These are phyloP conservation scores for Trametes hirsuta DNA, from an alignment of 1,284 basidiomycete genomes.

Conservation along the genomic window DNA sequence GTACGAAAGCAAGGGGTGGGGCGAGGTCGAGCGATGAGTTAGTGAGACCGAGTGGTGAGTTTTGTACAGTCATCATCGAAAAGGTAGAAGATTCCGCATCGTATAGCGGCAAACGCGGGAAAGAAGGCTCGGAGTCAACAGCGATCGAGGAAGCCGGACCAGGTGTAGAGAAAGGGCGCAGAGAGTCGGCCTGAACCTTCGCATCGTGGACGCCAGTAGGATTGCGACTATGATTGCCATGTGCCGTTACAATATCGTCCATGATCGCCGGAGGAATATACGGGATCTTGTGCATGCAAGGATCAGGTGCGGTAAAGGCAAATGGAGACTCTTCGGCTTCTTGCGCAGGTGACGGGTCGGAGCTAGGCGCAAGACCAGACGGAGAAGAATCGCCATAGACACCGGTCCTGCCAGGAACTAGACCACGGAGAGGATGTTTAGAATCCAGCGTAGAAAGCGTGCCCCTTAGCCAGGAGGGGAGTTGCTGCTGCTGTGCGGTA, in stretches of 20 bases:
- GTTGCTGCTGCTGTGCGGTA: slow-evolving; percentile 16
- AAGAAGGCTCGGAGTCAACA: not conserved
- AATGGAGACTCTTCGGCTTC: slow-evolving; percentile 6
- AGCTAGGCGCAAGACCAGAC: not conserved
- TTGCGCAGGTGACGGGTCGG: not conserved
- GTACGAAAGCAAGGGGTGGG: too few relatives aligned
- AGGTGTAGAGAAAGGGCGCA: slow-evolving; percentile 15
- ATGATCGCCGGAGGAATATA: not conserved
- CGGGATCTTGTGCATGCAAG: not conserved
- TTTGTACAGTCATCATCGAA: not conserved
- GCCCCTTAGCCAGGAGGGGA: slow-evolving; percentile 51
- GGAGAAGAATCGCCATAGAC: slow-evolving; percentile 1
- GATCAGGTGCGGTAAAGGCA: not conserved
- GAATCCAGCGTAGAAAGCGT: slow-evolving; percentile 46
- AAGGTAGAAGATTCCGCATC: not conserved
- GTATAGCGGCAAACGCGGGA: not conserved
- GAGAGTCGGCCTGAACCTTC: not conserved
- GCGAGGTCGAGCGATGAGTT: too few relatives aligned
- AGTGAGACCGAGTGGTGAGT: too few relatives aligned
- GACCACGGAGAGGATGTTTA: slow-evolving; percentile 48
- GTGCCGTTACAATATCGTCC: not conserved
- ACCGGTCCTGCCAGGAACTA: slow-evolving; percentile 33
- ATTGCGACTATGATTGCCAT: not conserved
- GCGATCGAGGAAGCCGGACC: not conserved
- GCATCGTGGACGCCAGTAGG: too few relatives aligned